Evolutionary conservation across 371 early-diverging fungal genomes (phyloP), one percentile per base, ranked within the genome.

Genomic region (Mortierella sp.): DNA sequence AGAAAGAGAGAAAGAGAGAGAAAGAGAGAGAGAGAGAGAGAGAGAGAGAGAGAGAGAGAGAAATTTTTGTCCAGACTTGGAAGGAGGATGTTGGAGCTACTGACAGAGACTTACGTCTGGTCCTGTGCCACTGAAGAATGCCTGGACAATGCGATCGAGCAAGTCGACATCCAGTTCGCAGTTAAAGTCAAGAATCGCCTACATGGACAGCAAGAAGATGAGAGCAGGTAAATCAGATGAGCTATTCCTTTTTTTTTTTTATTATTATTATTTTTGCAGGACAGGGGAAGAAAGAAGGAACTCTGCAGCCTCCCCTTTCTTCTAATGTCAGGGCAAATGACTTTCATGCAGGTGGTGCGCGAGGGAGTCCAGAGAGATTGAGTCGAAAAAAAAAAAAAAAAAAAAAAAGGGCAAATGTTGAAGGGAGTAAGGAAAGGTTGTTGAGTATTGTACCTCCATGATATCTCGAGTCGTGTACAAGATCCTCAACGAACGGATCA

Each of bases 111-210:
- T 75, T 87, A 93, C 93, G 64, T 93, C 91, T 16, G 76, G 69
- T 60, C 93, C 93, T 37, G 80, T 71, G 29, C 89, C 91, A 7
- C 82, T 67, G 73, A 81, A 94, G 66, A 94, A 85, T 55, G 93
- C 87, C 57, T 86, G 83, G 43, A 96, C 97, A 26, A 97, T 95
- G 48, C 87, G 87, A 87, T 97, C 97, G 59, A 97, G 84, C 66
- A 94, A 84, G 30, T 79, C 68, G 55, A 96, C 86, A 74, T 97
- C 93, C 67, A 97, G 86, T 50, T 95, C 94, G 73, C 85, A 84
- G 76, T 86, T 86, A 79, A 96, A 96, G 81, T 97, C 96, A 66
- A 97, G 89, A 73, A 97, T 90, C 61, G 83, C 82, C 84, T 92
- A 53, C 37, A 37, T 37, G 5, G 37, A 37, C 9, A 37, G 37